Conservation (phyloP, 2,329 filamentous ascomycete genomes). For the Pseudocercospora cruenta region DNA sequence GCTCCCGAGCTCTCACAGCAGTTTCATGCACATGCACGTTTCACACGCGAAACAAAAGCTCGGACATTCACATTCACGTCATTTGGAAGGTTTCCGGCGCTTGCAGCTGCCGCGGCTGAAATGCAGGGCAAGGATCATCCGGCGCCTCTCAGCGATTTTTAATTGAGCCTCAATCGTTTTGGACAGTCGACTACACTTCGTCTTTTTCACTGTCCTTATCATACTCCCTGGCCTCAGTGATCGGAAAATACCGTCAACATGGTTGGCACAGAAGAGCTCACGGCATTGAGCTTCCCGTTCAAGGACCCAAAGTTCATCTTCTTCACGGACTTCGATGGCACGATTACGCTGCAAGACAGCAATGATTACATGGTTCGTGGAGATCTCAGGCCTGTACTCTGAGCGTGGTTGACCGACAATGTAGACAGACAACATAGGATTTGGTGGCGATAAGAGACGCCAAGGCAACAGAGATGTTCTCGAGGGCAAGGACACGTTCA, state of each 20-base stretch:
- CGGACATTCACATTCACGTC: conserved; percentile 6
- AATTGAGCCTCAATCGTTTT: conserved; percentile 15
- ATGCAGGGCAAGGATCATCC: not conserved
- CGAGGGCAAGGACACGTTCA: conserved; percentile 70
- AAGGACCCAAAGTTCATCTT: conserved; percentile 86
- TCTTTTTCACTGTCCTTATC: not conserved
- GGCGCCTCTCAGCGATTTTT: conserved; percentile 4
- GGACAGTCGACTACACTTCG: conserved; percentile 7
- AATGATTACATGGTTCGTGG: conserved; percentile 65
- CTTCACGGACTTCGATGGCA: conserved; percentile 99
- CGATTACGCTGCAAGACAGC: conserved; percentile 77
- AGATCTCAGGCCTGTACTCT: not conserved
- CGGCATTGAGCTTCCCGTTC: conserved; percentile 50
- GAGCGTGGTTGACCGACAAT: conserved; percentile 59
- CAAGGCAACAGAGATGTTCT: conserved; percentile 79
- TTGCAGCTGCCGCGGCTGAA: not conserved
- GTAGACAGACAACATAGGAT: conserved; percentile 90
- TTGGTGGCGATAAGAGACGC: conserved; percentile 70
- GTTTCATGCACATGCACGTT: not conserved
- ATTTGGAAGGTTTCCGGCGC: not conserved
- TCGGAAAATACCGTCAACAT: conserved; percentile 8
- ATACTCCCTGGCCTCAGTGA: not conserved
- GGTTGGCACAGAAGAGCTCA: conserved; percentile 40
- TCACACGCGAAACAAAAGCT: not conserved
- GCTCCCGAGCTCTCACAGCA: not conserved